Evolutionary conservation across 2,329 filamentous ascomycete genomes (phyloP).

Genomic region (Talaromyces sp.): DNA sequence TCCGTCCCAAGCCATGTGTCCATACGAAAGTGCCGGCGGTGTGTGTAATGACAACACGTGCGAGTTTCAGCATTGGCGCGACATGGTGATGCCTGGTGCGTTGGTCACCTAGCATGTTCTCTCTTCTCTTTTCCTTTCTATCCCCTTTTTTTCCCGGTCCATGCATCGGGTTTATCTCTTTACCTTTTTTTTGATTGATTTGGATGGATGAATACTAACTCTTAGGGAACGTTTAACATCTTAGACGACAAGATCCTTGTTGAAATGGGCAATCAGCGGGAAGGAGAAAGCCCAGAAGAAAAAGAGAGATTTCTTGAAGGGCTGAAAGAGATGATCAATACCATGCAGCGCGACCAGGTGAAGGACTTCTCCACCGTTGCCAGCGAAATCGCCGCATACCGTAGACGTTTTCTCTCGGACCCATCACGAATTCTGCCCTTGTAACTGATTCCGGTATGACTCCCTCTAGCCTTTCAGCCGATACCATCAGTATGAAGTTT

Average conservation of each 20-base stretch:
- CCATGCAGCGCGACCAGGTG: conserved; percentile 46
- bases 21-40: conserved; percentile 65
- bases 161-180: background rate
- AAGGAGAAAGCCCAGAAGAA: conserved; percentile 42
- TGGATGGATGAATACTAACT: conserved; percentile 8
- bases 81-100: conserved; percentile 71
- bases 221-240: conserved; percentile 10
- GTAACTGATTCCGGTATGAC: conserved; percentile 27
- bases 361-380: conserved; percentile 48
- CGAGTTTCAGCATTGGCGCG: conserved; percentile 72
- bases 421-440: conserved; percentile 42
- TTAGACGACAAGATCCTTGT: conserved; percentile 50
- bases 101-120: conserved; percentile 36
- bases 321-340: conserved; percentile 46
- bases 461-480: background rate
- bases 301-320: conserved; percentile 42
- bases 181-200: conserved; percentile 4
- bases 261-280: conserved; percentile 44
- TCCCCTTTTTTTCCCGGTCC: conserved; percentile 17
- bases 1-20: conserved; percentile 67
- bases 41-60: conserved; percentile 73
- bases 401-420: conserved; percentile 47
- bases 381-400: conserved; percentile 46
- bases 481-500: background rate
- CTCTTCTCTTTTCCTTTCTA: background rate